Conservation (phyloP, 148 eudicot genomes). For the Agrostemma githago region DNA sequence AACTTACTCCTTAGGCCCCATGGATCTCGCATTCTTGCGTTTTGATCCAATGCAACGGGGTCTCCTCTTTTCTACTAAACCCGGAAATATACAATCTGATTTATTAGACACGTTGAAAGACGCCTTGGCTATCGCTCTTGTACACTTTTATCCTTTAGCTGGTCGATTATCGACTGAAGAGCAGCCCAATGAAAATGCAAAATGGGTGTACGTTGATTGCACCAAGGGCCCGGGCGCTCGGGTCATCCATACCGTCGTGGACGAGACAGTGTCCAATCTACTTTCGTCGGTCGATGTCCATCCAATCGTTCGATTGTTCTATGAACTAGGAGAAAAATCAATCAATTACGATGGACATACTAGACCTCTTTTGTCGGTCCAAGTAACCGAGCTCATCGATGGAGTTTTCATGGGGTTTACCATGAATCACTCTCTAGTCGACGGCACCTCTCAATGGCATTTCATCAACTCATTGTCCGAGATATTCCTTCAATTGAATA, state of each 20-base stretch:
- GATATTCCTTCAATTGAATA: not conserved
- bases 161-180: not conserved
- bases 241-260: conserved; percentile 35
- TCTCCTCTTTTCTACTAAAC: conserved; percentile 8
- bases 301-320: conserved; percentile 14
- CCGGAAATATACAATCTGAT: not conserved
- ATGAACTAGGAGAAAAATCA: not conserved
- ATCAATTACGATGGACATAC: no score
- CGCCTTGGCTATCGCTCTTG: not conserved
- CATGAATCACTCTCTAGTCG: no score
- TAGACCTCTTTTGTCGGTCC: no score
- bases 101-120: conserved; percentile 5
- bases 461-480: not conserved
- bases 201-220: conserved; percentile 20
- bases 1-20: not conserved
- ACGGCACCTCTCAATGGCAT: no score
- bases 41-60: conserved; percentile 21
- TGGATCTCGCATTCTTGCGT: not conserved
- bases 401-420: no score
- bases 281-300: conserved; percentile 17
- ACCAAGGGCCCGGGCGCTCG: conserved; percentile 40
- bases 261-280: conserved; percentile 22
- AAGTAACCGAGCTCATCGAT: no score
- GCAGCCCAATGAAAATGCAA: not conserved
- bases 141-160: conserved; percentile 1